Conservation (phyloP, 192 early-diverging fungal species). For the Coemansia sp. region DNA sequence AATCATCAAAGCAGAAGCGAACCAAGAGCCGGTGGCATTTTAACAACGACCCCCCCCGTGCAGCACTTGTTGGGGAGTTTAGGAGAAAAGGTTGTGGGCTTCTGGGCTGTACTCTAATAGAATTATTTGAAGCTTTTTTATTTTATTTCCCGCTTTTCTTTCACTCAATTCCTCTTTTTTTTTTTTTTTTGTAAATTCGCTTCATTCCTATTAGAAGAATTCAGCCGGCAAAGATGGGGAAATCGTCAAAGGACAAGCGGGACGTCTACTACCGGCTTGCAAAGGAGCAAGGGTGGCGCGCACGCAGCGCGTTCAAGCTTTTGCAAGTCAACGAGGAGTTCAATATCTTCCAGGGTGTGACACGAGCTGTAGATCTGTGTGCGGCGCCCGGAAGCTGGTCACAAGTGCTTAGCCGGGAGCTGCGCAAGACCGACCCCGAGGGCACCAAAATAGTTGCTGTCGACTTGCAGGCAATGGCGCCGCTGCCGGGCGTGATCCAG, state of each 20-base stretch:
- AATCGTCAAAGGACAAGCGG: constrained; percentile 90
- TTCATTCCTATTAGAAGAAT: too few relatives aligned
- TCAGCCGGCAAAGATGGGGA: constrained; percentile 60
- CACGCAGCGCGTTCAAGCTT: constrained; percentile 96
- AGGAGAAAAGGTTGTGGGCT: too few relatives aligned
- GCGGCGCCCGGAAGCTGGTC: constrained; percentile 98
- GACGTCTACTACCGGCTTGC: constrained; percentile 97
- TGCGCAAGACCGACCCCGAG: constrained; percentile 57
- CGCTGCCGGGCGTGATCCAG: constrained; percentile 89
- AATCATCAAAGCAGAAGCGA: not conserved
- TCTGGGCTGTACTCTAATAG: too few relatives aligned
- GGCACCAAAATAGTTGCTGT: constrained; percentile 89
- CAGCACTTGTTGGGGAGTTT: too few relatives aligned
- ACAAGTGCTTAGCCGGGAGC: constrained; percentile 78
- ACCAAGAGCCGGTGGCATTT: too few relatives aligned
- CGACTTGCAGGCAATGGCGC: constrained; percentile 96
- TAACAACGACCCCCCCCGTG: too few relatives aligned
- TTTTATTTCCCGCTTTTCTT: too few relatives aligned
- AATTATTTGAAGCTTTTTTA: too few relatives aligned
- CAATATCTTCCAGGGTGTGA: constrained; percentile 85
- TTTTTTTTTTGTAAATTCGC: too few relatives aligned
- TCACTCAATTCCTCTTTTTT: too few relatives aligned
- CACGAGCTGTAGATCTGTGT: constrained; percentile 91
- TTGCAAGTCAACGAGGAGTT: constrained; percentile 97
- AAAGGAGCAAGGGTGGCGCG: constrained; percentile 98